phyloP scores from a whole-genome alignment of 2,329 filamentous ascomycete genomes.

The Lecanicillium sp. region DNA sequence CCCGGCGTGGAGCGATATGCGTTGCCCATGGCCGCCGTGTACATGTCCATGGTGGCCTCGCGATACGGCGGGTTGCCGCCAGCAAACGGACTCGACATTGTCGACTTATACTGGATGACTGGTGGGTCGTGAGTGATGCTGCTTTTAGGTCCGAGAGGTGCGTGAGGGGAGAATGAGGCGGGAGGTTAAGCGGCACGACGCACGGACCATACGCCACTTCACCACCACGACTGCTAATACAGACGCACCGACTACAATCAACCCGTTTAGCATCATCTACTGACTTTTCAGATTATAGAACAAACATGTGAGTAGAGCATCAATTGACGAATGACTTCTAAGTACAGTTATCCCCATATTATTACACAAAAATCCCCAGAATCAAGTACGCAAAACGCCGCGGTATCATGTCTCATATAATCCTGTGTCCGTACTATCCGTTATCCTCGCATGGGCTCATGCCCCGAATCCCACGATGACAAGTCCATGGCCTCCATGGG shows the following conservation, averaged over 20 bases:
- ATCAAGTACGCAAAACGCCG: background rate
- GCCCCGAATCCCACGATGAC: slow-evolving; percentile 33
- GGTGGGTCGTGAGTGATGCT: background rate
- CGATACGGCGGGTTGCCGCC: slow-evolving; percentile 2
- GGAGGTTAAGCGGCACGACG: too few species aligned
- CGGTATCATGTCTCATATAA: background rate
- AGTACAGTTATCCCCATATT: too few species aligned
- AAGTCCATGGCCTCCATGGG: slow-evolving; percentile 55
- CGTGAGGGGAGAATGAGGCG: background rate
- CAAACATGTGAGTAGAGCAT: too few species aligned
- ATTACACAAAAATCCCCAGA: too few species aligned
- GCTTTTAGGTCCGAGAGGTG: slow-evolving; percentile 5
- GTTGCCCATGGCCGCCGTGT: background rate
- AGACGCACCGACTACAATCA: too few species aligned
- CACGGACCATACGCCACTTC: too few species aligned
- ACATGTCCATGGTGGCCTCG: slow-evolving; percentile 1
- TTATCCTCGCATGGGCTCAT: slow-evolving; percentile 8
- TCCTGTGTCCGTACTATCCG: background rate
- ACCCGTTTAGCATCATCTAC: too few species aligned
- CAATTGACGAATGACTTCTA: too few species aligned
- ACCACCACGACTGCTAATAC: too few species aligned
- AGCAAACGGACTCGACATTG: slow-evolving; percentile 4
- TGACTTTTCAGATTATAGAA: too few species aligned
- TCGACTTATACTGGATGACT: background rate
- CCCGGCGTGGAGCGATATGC: slow-evolving; percentile 2